Evolutionary conservation across 495 filamentous ascomycete species (phyloP).

Genomic region (Daldinia caldariorum): DNA sequence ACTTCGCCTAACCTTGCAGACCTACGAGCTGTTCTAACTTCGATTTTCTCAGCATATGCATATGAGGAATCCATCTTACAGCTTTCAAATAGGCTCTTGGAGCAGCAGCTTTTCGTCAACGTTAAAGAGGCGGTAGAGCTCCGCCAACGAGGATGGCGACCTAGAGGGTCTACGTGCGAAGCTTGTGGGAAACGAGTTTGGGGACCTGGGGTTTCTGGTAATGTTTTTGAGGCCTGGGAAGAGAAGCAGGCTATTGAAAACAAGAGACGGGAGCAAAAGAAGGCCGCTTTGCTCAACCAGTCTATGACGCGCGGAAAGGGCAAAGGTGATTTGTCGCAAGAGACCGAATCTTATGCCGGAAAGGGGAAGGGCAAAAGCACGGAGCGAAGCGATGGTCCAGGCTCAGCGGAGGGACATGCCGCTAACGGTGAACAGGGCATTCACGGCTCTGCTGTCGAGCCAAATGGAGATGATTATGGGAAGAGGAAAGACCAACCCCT

Average conservation of each 20-base stretch:
- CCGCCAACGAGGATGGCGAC: constrained; percentile 89
- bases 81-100: constrained; percentile 85
- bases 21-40: constrained; percentile 81
- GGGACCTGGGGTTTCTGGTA: constrained; percentile 84
- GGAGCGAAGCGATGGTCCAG: constrained; percentile 33
- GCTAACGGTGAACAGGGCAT: constrained; percentile 20
- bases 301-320: constrained; percentile 45
- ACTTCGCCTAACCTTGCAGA: constrained; percentile 89
- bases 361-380: constrained; percentile 51
- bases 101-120: constrained; percentile 88
- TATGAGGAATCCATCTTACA: constrained; percentile 89
- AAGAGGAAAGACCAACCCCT: constrained; percentile 47
- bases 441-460: constrained; percentile 7
- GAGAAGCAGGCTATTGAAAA: constrained; percentile 63
- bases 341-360: constrained; percentile 37
- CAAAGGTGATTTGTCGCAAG: constrained; percentile 39
- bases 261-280: constrained; percentile 50
- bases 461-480: constrained; percentile 27
- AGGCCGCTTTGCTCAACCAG: constrained; percentile 38
- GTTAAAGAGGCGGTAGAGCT: constrained; percentile 78
- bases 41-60: constrained; percentile 93
- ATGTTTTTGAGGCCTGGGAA: constrained; percentile 85
- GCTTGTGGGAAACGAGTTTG: constrained; percentile 83
- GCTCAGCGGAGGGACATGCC: constrained; percentile 12
- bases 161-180: constrained; percentile 85